Evolutionary conservation across 768 basidiomycete genomes (phyloP), one percentile per base, ranked within the genome.

Genomic region (Lepiota venenata): DNA sequence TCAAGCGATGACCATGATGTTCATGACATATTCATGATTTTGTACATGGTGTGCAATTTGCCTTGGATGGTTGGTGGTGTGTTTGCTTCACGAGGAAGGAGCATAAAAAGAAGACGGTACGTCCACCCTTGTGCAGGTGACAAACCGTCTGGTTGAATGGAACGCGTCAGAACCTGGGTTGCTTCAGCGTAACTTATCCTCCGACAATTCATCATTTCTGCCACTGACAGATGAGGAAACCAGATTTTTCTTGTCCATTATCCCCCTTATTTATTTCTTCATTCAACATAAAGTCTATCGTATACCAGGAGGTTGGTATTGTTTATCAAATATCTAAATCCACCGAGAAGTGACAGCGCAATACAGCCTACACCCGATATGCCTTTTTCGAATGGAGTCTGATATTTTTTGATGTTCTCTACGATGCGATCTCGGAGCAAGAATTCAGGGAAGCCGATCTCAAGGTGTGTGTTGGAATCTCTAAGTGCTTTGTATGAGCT

Each of bases 1-100:
- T 90, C 89, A 2, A 82, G 72, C 48, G 93, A 95, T 64, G 79
- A 89, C 69, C 91, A 92, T 60, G 87, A 89, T 62, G 74, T 76
- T 12, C 93, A 96, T 69, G 93, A 96, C 65, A 69, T 93, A 36
- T 82, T 85, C 64, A 96, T 96, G 93, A 84, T 95, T 56, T 67
- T 79, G 48, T 96, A 95, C 64, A 88, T 96, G 57, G 75, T 90
- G 3, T 81, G 83, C 65, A 93, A 90, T 62, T 62, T 93, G 2
- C 93, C 93, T 3, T 96, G 92, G 92, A 96, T 95, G 93, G 60
- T 84, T 21, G 83, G 90, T 22, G 79, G 83, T 8, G 82, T 84
- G 20, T 60, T 70, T 15, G 79, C 79, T 51, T 87, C 88, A 0
- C 75, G 79, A n/a, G 21, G 75, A 36, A 58, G 61, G 3, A 63